A percentile compares a stretch with the other conserved stretches of the same genome.
phyloP scores from a whole-genome alignment of 2,329 filamentous ascomycete genomes.

The Aureobasidium sp. region DNA sequence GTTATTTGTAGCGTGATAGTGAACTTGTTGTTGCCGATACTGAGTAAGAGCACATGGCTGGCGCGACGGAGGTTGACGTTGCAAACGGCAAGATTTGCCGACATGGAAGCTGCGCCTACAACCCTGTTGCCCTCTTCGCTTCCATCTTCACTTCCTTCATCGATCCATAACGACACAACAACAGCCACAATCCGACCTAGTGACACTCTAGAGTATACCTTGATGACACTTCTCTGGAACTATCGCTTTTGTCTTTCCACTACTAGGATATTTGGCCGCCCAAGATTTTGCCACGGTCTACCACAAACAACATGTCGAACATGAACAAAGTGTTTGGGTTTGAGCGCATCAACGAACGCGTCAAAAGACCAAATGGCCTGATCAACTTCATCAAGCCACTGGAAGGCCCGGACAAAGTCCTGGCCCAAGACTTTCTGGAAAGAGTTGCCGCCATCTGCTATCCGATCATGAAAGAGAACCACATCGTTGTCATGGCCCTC shows the following conservation, averaged over 20 bases:
- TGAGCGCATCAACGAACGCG: conserved; percentile 67
- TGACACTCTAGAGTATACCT: neutral
- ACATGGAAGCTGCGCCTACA: neutral
- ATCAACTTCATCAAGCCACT: conserved; percentile 83
- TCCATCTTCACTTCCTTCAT: neutral
- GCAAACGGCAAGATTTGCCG: conserved; percentile 1
- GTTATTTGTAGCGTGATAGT: neutral
- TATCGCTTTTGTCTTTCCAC: neutral
- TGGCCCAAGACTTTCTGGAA: conserved; percentile 63
- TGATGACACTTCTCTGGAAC: neutral
- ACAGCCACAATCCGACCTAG: neutral
- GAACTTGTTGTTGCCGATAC: neutral
- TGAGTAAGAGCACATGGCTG: neutral
- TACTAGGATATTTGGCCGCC: neutral
- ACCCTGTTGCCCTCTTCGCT: neutral
- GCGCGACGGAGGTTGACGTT: neutral
- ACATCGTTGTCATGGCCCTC: conserved; percentile 45
- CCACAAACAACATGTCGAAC: conserved; percentile 5
- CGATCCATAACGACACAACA: neutral
- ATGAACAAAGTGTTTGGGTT: conserved; percentile 65
- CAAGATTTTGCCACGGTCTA: neutral
- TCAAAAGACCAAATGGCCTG: conserved; percentile 63
- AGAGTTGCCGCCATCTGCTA: conserved; percentile 72
- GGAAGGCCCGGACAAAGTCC: conserved; percentile 43
- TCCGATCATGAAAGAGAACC: conserved; percentile 47